Base-by-base conservation (phyloP, 116 monocot species). In the Trichopus zeylanicus region DNA sequence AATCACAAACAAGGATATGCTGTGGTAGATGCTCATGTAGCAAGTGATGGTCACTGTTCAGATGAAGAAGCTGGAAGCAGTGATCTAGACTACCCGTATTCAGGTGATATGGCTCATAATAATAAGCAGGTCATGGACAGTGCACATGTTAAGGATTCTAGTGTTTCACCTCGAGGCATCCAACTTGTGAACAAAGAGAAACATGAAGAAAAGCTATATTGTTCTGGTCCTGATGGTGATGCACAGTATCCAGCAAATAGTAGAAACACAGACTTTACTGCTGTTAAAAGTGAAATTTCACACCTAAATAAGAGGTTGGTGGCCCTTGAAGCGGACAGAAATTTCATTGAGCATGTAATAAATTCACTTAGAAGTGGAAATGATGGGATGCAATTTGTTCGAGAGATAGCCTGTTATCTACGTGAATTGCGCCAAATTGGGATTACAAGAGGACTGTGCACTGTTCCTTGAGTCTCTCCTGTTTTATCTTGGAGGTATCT, bases 261-360 rank as follows among this genome's bases (percentile, higher is more conserved):
- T 46, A 63, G n/a, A 61, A 66, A 64, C 39, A 63, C 20, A 55
- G 81, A 69, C 47, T 38, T 80, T 51, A 28, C 48, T 66, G 25
- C 61, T 55, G 27, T 91, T 54, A 68, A 52, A 48, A 63, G 70
- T 72, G 84, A 85, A 71, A 60, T 98, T n/a, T 69, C 63, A 23
- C 61, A 62, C 16, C 62, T 98, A 57, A 73, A 56, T 61, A 60
- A 75, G 53, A 87, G 91, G 63, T 78, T 98, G 77, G 77, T 78
- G 63, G 70, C 77, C 27, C 87, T 98, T 67, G 91, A 91, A 69
- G 79, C 67, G n/a, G 85, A 98, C 69, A 60, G 53, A 53, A 73
- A 72, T 61, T 91, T 98, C 70, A 70, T 98, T n/a, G 91, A 98
- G 60, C 85, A 87, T 48, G 65, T 82, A 24, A 76, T 85, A 26